A percentile compares a stretch with the other conserved stretches of the same genome.
These are phyloP conservation scores for Cutaneotrichosporon spelunceum DNA, from an alignment of 1,284 basidiomycete species.

Conservation along the genomic window DNA sequence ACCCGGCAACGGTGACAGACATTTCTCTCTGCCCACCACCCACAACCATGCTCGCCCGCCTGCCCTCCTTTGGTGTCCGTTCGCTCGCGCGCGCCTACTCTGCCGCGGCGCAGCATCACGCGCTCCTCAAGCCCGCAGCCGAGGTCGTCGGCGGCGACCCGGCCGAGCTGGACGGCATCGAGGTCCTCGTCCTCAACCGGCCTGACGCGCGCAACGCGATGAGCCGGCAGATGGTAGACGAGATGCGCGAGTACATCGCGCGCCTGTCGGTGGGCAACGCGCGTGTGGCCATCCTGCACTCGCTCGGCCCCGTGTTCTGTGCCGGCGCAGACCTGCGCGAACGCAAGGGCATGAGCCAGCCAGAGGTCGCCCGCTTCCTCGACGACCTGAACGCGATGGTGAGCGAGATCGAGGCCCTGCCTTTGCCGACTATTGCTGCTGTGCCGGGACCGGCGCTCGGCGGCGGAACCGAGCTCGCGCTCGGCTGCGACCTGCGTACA, in stretches of 20 bases:
- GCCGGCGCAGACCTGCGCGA: slow-evolving; percentile 89
- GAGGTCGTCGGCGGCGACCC: slow-evolving; percentile 6
- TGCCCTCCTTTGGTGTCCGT: slow-evolving; percentile 10
- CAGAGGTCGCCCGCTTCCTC: slow-evolving; percentile 75
- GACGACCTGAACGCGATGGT: slow-evolving; percentile 69
- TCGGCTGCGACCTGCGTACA: slow-evolving; percentile 84
- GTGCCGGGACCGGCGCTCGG: slow-evolving; percentile 91
- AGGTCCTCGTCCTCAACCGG: slow-evolving; percentile 63
- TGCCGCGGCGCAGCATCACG: slow-evolving; percentile 28
- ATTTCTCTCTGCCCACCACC: neutral
- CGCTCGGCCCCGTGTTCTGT: slow-evolving; percentile 73
- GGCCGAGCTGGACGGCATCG: slow-evolving; percentile 44
- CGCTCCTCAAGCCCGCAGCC: slow-evolving; percentile 31
- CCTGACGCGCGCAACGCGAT: slow-evolving; percentile 87
- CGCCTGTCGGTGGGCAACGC: slow-evolving; percentile 59
- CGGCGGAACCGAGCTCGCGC: slow-evolving; percentile 79
- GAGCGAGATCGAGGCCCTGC: slow-evolving; percentile 69
- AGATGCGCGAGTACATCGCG: slow-evolving; percentile 68
- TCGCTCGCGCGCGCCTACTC: slow-evolving; percentile 10
- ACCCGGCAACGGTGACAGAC: neutral
- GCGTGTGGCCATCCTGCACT: slow-evolving; percentile 74
- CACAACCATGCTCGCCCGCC: slow-evolving; percentile 11
- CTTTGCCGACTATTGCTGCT: slow-evolving; percentile 84
- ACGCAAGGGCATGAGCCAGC: slow-evolving; percentile 71
- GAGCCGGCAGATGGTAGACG: slow-evolving; percentile 71